These are phyloP conservation scores for Solanum virginianum DNA, from an alignment of 257 asterid species.

Conservation along the genomic window DNA sequence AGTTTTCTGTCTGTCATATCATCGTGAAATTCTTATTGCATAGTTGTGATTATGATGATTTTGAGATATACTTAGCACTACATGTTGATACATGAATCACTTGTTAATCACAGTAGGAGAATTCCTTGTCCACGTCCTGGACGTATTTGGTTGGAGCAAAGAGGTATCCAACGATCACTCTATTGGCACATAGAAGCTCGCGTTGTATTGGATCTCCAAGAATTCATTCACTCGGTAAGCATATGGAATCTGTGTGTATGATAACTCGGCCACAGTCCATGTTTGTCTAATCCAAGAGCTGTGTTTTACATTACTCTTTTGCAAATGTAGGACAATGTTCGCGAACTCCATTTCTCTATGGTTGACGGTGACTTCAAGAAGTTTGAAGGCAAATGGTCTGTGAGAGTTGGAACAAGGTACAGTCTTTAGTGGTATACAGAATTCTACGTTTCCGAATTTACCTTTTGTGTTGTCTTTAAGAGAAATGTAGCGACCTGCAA, in stretches of 20 bases:
- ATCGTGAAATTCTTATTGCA: neutral
- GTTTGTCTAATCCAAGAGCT: neutral
- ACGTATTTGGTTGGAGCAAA: slow-evolving; percentile 95
- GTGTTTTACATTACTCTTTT: neutral
- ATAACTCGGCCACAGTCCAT: neutral
- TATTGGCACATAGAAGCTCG: slow-evolving; percentile 99
- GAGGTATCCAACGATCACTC: slow-evolving; percentile 85
- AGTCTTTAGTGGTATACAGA: neutral
- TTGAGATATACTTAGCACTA: neutral
- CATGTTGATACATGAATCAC: neutral
- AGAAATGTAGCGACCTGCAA: neutral
- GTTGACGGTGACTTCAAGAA: slow-evolving; percentile 98
- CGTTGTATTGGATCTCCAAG: slow-evolving; percentile 91
- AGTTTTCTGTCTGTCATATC: neutral
- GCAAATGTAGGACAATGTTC: slow-evolving; percentile 40
- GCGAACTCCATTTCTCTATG: slow-evolving; percentile 82
- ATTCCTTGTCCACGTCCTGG: slow-evolving; percentile 91
- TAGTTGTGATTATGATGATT: neutral
- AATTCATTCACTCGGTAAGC: slow-evolving; percentile 52
- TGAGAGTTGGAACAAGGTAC: slow-evolving; percentile 60
- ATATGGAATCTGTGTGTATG: neutral
- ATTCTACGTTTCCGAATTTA: neutral
- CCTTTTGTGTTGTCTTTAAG: neutral
- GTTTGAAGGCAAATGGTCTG: slow-evolving; percentile 93
- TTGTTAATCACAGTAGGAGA: slow-evolving; percentile 36